Base-by-base conservation (phyloP, 2,329 filamentous ascomycete genomes). In the Penicillium sp. region DNA sequence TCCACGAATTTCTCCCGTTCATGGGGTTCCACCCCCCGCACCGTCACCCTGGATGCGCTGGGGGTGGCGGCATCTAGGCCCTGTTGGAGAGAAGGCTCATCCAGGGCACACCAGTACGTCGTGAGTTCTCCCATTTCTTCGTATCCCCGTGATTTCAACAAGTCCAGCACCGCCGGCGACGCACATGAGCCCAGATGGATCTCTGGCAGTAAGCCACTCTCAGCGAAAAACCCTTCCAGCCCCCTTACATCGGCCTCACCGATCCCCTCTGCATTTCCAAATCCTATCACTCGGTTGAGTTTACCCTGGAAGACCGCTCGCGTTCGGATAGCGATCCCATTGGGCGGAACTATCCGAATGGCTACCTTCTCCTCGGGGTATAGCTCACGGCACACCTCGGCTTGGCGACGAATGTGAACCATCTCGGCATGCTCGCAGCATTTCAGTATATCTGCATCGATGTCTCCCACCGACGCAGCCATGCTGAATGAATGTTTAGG, bases 231-330 rank as follows among this genome's bases (percentile, higher is more conserved):
- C 11, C 26, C 34, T 24, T 58, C 47, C 2, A 61, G 18, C 18
- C 53, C 36, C 19, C 16, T 28, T 19, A 61, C 11, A 21, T 56
- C 54, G 14, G n/a, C 39, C 9, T 48, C 44, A 5, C 44, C 26
- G 8, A 58, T 16, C n/a, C 26, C 33, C 3, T 43, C 51, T 2
- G 42, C 29, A 10, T 47, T 52, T 8, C 61, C 59, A 48, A 21
- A 51, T 36, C 54, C 59, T 24, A 55, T 55, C 29, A 51, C 59
- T 21, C 55, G 56, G 18, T 62, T 63, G n/a, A 56, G 39, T 18
- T 60, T 62, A 3, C 55, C 48, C 13, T 23, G 33, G 9, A 60
- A 60, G 14, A 29, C 23, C 1, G 45, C n/a, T 9, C 54, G 33
- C 7, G 56, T 58, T 31, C 53, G 50, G 14, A 58, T 61, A 16